Evolutionary conservation across 148 eudicot species (phyloP).

Genomic region (Rhododendron ovatum): DNA sequence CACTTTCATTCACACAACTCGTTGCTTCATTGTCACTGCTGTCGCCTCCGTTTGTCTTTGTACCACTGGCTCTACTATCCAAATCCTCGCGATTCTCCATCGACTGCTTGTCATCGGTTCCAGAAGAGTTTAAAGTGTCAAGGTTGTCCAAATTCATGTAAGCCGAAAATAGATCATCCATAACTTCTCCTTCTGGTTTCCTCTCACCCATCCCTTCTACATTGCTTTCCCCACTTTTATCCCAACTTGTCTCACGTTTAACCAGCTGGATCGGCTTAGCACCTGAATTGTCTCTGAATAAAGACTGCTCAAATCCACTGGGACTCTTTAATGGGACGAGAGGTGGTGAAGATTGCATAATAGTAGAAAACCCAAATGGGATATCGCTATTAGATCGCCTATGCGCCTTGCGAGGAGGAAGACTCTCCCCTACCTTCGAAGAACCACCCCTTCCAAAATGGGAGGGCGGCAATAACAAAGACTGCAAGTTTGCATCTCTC

Average conservation of each 20-base stretch:
- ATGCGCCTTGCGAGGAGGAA: slow-evolving; percentile 86
- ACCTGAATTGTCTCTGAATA: slow-evolving; percentile 40
- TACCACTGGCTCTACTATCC: slow-evolving; percentile 80
- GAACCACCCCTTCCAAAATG: slow-evolving; percentile 37
- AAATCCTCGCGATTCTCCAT: slow-evolving; percentile 71
- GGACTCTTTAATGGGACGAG: slow-evolving; percentile 30
- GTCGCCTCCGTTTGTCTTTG: slow-evolving; percentile 82
- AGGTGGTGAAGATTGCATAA: slow-evolving; percentile 59
- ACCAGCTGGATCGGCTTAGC: slow-evolving; percentile 62
- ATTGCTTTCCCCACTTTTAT: slow-evolving; percentile 37
- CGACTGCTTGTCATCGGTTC: slow-evolving; percentile 62
- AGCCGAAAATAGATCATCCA: slow-evolving; percentile 65
- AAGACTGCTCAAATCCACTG: slow-evolving; percentile 26
- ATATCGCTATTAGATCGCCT: slow-evolving; percentile 88
- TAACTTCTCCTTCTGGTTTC: slow-evolving; percentile 66
- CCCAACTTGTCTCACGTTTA: slow-evolving; percentile 66
- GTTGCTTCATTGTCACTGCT: slow-evolving; percentile 92
- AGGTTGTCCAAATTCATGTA: slow-evolving; percentile 85
- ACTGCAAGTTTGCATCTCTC: slow-evolving; percentile 38
- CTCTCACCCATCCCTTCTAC: slow-evolving; percentile 51
- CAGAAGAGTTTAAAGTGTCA: slow-evolving; percentile 77
- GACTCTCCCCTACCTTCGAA: slow-evolving; percentile 49
- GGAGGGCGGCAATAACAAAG: slow-evolving; percentile 39
- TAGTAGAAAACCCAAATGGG: slow-evolving; percentile 64
- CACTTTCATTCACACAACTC: slow-evolving; percentile 65